These are phyloP conservation scores for Gyromitra esculenta DNA, from an alignment of 2,329 filamentous ascomycete genomes.

Conservation along the genomic window DNA sequence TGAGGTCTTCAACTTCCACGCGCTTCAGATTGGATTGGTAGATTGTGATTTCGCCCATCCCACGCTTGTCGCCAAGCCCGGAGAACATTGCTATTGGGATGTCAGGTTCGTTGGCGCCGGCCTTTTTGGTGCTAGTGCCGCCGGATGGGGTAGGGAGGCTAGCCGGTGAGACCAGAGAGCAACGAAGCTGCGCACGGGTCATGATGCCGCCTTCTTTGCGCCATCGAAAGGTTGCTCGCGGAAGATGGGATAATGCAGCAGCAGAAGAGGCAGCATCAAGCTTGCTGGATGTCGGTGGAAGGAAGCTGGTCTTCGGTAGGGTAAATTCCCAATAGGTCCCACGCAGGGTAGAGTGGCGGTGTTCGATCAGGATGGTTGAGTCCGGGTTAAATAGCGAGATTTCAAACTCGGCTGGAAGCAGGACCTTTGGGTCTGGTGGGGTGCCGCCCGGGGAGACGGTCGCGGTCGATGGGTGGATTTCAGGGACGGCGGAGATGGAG, in stretches of 20 bases:
- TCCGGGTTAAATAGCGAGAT: constrained; percentile 95
- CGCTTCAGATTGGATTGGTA: constrained; percentile 93
- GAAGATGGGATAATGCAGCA: constrained; percentile 50
- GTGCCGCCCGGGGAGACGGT: constrained; percentile 66
- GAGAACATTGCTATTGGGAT: constrained; percentile 89
- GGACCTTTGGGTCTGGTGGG: constrained; percentile 76
- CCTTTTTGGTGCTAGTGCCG: constrained; percentile 39
- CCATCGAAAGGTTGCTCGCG: constrained; percentile 57
- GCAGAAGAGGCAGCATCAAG: constrained; percentile 68
- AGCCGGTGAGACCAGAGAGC: constrained; percentile 55
- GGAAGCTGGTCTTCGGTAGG: constrained; percentile 86
- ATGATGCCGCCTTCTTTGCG: constrained; percentile 57
- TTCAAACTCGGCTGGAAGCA: constrained; percentile 73
- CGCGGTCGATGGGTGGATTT: constrained; percentile 84
- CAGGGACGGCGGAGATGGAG: constrained; percentile 83
- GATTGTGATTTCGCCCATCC: constrained; percentile 79
- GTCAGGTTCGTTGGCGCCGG: constrained; percentile 74
- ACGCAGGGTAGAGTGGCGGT: constrained; percentile 80
- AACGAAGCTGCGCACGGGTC: constrained; percentile 55
- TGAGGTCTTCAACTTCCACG: constrained; percentile 91
- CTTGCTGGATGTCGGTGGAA: constrained; percentile 77
- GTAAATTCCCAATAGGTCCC: constrained; percentile 89
- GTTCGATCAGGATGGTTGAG: constrained; percentile 76
- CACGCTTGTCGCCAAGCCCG: constrained; percentile 64
- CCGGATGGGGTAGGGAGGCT: constrained; percentile 48